Base-by-base conservation (phyloP, 208 protist genomes). In the Acanthamoeba sp. region DNA sequence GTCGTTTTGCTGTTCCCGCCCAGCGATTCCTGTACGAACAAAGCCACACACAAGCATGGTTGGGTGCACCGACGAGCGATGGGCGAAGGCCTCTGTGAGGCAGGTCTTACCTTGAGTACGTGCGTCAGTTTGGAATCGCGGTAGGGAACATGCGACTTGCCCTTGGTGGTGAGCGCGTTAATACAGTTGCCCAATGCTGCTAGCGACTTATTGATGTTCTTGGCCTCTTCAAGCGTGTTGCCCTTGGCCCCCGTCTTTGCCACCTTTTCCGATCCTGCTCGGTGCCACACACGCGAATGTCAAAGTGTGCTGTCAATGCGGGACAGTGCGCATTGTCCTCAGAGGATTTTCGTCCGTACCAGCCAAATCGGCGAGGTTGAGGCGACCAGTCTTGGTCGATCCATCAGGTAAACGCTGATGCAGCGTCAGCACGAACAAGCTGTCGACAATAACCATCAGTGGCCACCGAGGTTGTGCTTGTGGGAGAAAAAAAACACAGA, bases 321-420 rank as follows among this genome's bases (percentile, higher is more conserved):
- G n/a, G n/a, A n/a, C n/a, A n/a, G n/a, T n/a, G n/a, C n/a, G n/a
- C n/a, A n/a, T n/a, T n/a, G n/a, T n/a, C n/a, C n/a, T n/a, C n/a
- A n/a, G n/a, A n/a, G n/a, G n/a, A n/a, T n/a, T n/a, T n/a, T n/a
- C n/a, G n/a, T n/a, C n/a, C 97, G 10, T 76, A 76, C 66, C 76
- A 42, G 98, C 98, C n/a, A 98, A 94, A 95, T 98, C 98, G 36
- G 98, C 98, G 32, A 98, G 90, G 76, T 96, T 97, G 22, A 98
- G 94, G 76, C 97, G 97, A 40, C 97, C 96, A 38, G 34, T 95
- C 36, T 95, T 96, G 1, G 69, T 48, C 16, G 71, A 84, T 22
- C 93, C 55, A 27, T 92, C 91, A 7, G 59, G 50, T 32, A 95
- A n/a, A 45, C 95, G 94, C 69, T 93, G 93, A 55, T 97, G 95